These are phyloP conservation scores for Rhizomucor miehei DNA, from an alignment of 371 early-diverging fungal genomes.

Conservation along the genomic window DNA sequence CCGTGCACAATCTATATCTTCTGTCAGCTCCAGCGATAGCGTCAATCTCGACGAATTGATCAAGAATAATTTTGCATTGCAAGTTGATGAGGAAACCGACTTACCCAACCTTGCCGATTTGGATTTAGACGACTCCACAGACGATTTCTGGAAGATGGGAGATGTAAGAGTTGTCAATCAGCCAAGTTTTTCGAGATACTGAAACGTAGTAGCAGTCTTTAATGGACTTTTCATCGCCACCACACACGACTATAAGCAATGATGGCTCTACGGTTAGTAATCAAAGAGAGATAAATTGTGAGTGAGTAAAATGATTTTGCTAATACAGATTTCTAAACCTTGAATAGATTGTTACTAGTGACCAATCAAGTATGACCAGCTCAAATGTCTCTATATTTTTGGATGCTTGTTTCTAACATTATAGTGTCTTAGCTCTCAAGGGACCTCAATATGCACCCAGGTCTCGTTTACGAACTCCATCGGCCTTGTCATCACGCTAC, in stretches of 20 bases:
- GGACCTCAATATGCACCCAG: conserved; percentile 5
- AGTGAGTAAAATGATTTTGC: not conserved
- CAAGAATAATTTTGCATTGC: conserved; percentile 32
- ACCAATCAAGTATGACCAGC: not conserved
- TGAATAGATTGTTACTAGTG: not conserved
- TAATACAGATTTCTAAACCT: not conserved
- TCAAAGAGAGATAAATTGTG: not conserved
- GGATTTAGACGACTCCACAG: conserved; percentile 45
- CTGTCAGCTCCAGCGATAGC: conserved; percentile 42
- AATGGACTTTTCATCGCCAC: not conserved
- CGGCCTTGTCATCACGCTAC: conserved; percentile 2
- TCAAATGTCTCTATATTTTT: not conserved
- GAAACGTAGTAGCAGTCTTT: not conserved
- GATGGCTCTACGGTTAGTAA: too few species aligned
- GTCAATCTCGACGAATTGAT: conserved; percentile 43
- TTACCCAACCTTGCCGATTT: conserved; percentile 34
- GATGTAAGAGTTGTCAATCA: conserved; percentile 15
- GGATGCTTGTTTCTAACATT: conserved; percentile 1
- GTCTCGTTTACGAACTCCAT: conserved; percentile 7
- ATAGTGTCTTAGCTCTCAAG: not conserved
- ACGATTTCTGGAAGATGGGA: conserved; percentile 47
- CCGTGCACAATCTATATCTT: conserved; percentile 36
- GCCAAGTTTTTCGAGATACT: not conserved
- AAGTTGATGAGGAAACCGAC: conserved; percentile 44
- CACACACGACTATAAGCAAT: not conserved